These are phyloP conservation scores for Quercus lobata DNA, from an alignment of 331 rosid genomes.

Conservation along the genomic window DNA sequence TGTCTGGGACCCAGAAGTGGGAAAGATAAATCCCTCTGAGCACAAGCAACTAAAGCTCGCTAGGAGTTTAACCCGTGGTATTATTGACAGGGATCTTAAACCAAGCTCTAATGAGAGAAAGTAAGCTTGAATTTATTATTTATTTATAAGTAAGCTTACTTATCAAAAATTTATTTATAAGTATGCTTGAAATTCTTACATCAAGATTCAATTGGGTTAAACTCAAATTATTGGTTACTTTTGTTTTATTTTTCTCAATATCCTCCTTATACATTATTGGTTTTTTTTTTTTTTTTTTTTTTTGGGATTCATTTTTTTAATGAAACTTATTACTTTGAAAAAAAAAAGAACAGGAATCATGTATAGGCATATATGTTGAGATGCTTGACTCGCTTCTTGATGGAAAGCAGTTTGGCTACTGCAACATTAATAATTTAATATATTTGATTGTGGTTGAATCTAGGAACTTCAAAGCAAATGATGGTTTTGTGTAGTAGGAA, in stretches of 20 bases:
- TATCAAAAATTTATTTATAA: background rate
- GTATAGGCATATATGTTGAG: background rate
- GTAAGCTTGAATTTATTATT: conserved; percentile 48
- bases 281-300: no score
- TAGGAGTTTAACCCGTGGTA: conserved; percentile 93
- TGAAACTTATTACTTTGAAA: no score
- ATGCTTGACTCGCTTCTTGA: background rate
- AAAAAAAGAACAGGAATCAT: no score
- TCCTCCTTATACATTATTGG: background rate
- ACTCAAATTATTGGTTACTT: background rate
- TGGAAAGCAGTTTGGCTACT: background rate
- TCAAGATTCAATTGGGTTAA: conserved; percentile 4
- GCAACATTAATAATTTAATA: background rate
- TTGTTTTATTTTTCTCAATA: background rate
- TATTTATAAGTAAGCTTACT: no score
- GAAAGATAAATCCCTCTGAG: conserved; percentile 90
- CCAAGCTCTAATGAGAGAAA: conserved; percentile 93
- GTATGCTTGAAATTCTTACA: conserved; percentile 48
- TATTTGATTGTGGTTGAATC: background rate
- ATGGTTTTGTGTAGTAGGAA: background rate
- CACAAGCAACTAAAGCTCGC: conserved; percentile 97
- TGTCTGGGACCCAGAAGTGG: conserved; percentile 96
- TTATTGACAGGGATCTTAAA: conserved; percentile 95
- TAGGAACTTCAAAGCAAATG: background rate
- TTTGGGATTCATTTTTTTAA: no score